Conservation (phyloP, 73 alveolate genomes). For the Symbiodinium natans region DNA sequence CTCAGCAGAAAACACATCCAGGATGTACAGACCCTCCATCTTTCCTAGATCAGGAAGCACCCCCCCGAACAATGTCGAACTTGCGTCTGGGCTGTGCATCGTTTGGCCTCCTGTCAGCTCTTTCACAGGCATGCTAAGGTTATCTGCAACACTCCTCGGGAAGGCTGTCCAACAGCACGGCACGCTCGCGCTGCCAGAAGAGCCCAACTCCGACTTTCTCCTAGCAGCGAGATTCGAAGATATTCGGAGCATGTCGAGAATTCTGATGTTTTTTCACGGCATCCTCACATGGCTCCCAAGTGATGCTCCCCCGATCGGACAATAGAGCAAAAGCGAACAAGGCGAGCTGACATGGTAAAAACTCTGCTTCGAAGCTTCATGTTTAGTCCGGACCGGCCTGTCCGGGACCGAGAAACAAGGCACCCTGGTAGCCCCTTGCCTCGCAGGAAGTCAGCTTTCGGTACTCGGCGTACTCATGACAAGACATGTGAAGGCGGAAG, state of each 20-base stretch:
- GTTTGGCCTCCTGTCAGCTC: no score
- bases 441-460: not conserved
- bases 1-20: no score
- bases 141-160: not conserved
- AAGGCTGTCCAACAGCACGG: not conserved
- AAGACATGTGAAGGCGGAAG: no score
- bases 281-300: not conserved
- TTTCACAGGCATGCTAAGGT: no score
- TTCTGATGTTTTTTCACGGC: not conserved
- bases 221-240: not conserved
- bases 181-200: slow-evolving; percentile 55
- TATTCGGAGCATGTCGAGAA: not conserved
- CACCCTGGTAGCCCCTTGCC: slow-evolving; percentile 16
- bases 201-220: slow-evolving; percentile 68
- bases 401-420: not conserved
- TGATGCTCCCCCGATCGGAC: not conserved
- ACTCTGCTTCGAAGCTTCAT: no score
- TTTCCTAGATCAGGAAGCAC: no score
- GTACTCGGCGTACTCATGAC: not conserved
- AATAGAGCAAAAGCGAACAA: not conserved
- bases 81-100: no score
- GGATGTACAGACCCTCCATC: no score
- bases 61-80: no score
- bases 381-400: no score
- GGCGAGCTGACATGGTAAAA: no score